Evolutionary conservation across 1,284 basidiomycete genomes (phyloP), one percentile per base, ranked within the genome.

Genomic region (Tylopilus microsporus): DNA sequence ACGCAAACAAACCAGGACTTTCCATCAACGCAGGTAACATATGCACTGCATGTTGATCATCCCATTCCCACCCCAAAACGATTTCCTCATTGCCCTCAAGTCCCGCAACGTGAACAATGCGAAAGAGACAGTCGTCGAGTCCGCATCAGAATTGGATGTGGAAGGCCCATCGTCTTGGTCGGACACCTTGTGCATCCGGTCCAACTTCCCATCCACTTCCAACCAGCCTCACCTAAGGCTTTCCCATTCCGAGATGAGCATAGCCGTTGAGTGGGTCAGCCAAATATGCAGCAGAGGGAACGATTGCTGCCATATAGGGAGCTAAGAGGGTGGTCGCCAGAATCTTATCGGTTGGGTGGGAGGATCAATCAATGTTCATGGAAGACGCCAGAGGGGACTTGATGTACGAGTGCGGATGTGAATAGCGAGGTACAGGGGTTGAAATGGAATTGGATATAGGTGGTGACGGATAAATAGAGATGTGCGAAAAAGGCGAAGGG

Each of bases 51-150:
- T 94, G 91, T 7, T 86, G 85, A 67, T 98, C 94, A 65, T 97
- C 94, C 95, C 94, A 98, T 70, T 97, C 94, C 94, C 95, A 98
- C 0, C 89, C 91, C 0, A 98, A 74, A 0, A 95, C 85, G 45
- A 98, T 84, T 74, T 98, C 96, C 66, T 96, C 93, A 53, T 88
- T 42, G 84, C 83, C 60, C 82, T 82, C 60, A 98, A 80, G 64
- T 93, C 89, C 18, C 84, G 75, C 19, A 89, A 72, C 1, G 94
- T 92, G 65, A 96, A 98, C 2, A 98, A 75, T 0, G 87, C 94
- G 68, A 98, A 94, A 1, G 79, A 76, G 1, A 96, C 75, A 30
- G 81, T 78, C 4, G 75, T 75, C 19, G 76, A 73, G 9, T 77
- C 75, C 0, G 64, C 60, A 32, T 71, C 70, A 7, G 66, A 58